Conservation (phyloP, 2,329 filamentous ascomycete species). For the Dothideomycetes sp. region DNA sequence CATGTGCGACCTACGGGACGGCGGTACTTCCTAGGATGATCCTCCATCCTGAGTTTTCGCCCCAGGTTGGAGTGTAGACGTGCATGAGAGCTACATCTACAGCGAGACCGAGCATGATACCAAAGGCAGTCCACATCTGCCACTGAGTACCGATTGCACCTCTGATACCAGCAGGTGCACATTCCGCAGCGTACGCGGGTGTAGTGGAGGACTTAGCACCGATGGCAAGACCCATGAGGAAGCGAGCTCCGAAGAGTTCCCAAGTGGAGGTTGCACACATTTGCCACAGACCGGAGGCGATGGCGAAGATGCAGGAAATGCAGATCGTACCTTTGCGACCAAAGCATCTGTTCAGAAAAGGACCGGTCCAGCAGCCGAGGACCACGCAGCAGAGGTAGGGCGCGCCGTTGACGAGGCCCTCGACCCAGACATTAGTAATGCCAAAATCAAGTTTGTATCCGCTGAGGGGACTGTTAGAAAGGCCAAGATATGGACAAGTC, state of each 20-base stretch:
- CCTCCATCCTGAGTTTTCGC: slow-evolving; percentile 17
- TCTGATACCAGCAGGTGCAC: slow-evolving; percentile 24
- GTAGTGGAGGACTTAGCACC: slow-evolving; percentile 33
- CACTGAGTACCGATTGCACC: slow-evolving; percentile 36
- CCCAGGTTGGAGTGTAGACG: slow-evolving; percentile 31
- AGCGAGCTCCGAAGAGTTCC: slow-evolving; percentile 7
- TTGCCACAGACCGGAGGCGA: slow-evolving; percentile 14
- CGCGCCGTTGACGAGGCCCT: slow-evolving; percentile 38
- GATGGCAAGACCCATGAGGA: slow-evolving; percentile 24
- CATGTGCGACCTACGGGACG: neutral
- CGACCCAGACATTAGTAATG: neutral
- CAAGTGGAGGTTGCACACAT: slow-evolving; percentile 9
- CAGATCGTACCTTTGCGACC: neutral
- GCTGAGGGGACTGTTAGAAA: no score
- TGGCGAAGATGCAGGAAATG: slow-evolving; percentile 3
- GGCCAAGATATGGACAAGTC: no score
- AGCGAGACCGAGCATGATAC: slow-evolving; percentile 13
- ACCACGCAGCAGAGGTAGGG: slow-evolving; percentile 58
- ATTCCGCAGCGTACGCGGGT: slow-evolving; percentile 29
- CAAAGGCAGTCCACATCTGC: slow-evolving; percentile 23
- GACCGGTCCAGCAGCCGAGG: slow-evolving; percentile 51
- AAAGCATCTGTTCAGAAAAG: neutral
- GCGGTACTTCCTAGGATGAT: slow-evolving; percentile 26
- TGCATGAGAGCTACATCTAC: slow-evolving; percentile 30
- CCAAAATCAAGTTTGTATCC: neutral